Evolutionary conservation across 1,139 yeast genomes (phyloP), one percentile per base, ranked within the genome.

Genomic region (Candida sanyaensis): DNA sequence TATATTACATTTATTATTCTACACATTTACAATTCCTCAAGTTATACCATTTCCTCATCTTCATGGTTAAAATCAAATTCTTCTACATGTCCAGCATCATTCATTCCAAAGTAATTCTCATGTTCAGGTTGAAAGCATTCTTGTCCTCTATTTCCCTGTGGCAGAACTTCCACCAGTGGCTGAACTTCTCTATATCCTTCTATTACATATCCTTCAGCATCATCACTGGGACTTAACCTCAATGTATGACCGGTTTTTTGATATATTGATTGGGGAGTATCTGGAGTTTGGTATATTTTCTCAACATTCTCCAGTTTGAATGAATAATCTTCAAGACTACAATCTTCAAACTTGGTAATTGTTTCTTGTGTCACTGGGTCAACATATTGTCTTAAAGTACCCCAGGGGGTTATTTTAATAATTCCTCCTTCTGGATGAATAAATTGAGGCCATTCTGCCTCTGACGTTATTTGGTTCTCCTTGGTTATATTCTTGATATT

Each of bases 391-490:
- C 79, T 57, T 41, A 68, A 55, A 8, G 70, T 62, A 6, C 88
- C 88, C 73, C 84, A 79, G 5, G 88, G 88, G 0, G 87, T 81
- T 47, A 83, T 80, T 59, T 83, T 84, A 43, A 83, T 76, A 24
- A 73, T 69, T 0, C 88, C 88, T 6, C 88, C 88, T 21, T 81
- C 81, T 2, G 88, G 88, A 51, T 82, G 87, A 46, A 75, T 69
- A 56, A 80, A 83, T 43, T 77, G 72, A 3, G 88, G 86, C 80
- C 84, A 83, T 49, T 81, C 84, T 38, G 73, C 67, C 17, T 67
- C 61, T 23, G 65, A 55, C 52, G 50, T 51, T 59, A 65, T 55
- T 72, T 66, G 53, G 65, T 65, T 43, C 50, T 59, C 58, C 54
- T 58, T 42, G 12, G 53, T 29, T 47, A 48, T 17, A 40, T 40